These are phyloP conservation scores for Triticum monococcum DNA, from an alignment of 176 grass and related monocot genomes.

Conservation along the genomic window DNA sequence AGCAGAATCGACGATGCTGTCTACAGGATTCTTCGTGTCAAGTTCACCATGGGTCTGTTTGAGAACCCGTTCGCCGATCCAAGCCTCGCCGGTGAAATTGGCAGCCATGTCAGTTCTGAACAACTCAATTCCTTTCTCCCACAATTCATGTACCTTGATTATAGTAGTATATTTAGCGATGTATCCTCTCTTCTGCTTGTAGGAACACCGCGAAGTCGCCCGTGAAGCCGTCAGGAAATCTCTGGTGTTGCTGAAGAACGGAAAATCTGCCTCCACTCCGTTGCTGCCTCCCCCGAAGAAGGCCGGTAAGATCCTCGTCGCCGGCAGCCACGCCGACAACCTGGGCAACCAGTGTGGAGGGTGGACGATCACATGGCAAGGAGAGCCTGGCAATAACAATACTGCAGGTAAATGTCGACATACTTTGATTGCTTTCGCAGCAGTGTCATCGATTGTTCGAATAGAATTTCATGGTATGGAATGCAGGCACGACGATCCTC, in stretches of 20 bases:
- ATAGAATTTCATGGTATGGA: background rate
- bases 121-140: background rate
- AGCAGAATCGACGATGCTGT: slow-evolving; percentile 78
- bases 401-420: slow-evolving; percentile 35
- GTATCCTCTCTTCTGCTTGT: background rate
- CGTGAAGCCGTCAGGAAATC: slow-evolving; percentile 77
- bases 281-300: slow-evolving; percentile 69
- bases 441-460: rapidly evolving
- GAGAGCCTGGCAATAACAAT: slow-evolving; percentile 47
- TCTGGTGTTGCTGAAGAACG: slow-evolving; percentile 72
- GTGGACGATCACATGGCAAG: slow-evolving; percentile 81
- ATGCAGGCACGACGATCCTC: slow-evolving; percentile 76
- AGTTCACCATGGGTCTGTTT: slow-evolving; percentile 77
- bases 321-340: slow-evolving; percentile 65
- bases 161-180: background rate
- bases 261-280: slow-evolving; percentile 27
- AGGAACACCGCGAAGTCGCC: slow-evolving; percentile 70
- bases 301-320: slow-evolving; percentile 57
- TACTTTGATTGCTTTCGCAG: background rate
- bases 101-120: slow-evolving; percentile 45
- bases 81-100: slow-evolving; percentile 50
- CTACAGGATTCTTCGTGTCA: slow-evolving; percentile 72
- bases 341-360: slow-evolving; percentile 71
- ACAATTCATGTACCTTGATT: background rate
- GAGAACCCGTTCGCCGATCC: slow-evolving; percentile 56